Evolutionary conservation across 192 early-diverging fungal species (phyloP).

Genomic region (Rhizophagus sp.): DNA sequence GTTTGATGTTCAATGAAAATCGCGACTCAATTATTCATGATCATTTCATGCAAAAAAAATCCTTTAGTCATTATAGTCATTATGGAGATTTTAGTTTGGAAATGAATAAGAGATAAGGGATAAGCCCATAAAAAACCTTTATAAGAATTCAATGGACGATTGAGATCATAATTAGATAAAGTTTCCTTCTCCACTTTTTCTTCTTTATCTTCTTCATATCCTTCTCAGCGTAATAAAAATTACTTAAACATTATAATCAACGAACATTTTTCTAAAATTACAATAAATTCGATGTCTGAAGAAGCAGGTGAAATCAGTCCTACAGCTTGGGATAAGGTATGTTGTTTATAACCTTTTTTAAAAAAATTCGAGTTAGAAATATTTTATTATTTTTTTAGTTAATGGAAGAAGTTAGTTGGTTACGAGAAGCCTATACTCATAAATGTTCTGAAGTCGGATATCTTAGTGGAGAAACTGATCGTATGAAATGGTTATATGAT

Average conservation of each 20-base stretch:
- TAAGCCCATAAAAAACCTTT: not conserved
- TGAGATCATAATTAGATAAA: not conserved
- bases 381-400: not conserved
- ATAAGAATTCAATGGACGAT: not conserved
- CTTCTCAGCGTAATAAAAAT: no score
- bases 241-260: not conserved
- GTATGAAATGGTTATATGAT: conserved; percentile 6
- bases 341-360: not conserved
- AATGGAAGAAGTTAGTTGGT: conserved; percentile 2
- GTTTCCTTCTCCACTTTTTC: no score
- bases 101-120: not conserved
- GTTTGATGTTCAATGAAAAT: no score
- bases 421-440: conserved; percentile 5
- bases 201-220: no score
- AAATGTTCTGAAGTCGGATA: conserved; percentile 8
- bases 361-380: not conserved
- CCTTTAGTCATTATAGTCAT: no score
- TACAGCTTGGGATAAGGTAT: not conserved
- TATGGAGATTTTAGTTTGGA: no score
- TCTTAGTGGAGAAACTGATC: not conserved
- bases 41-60: no score
- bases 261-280: not conserved
- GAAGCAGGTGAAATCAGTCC: not conserved
- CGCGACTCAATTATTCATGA: no score
- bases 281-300: not conserved